Evolutionary conservation across 305 asterid genomes (phyloP).

Genomic region (Fraxinus velutina): DNA sequence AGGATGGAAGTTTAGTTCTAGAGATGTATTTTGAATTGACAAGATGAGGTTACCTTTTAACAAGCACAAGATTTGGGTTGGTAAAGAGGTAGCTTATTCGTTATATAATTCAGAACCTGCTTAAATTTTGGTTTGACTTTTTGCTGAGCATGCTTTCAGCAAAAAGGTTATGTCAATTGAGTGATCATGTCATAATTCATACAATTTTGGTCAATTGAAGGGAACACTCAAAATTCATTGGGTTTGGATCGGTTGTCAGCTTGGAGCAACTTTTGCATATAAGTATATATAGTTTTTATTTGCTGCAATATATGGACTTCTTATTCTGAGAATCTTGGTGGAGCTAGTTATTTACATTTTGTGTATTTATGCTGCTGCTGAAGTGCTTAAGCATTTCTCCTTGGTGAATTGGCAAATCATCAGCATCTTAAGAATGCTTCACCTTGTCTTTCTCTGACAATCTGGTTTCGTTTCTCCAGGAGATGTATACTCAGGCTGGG

Average conservation of each 20-base stretch:
- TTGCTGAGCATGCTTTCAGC: neutral
- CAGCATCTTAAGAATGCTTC: slow-evolving; percentile 8
- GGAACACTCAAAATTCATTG: neutral
- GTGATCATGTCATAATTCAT: neutral
- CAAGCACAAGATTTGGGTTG: neutral
- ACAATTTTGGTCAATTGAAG: neutral
- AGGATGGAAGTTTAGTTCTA: neutral
- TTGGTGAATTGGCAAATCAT: slow-evolving; percentile 1
- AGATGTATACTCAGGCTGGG: slow-evolving; percentile 82
- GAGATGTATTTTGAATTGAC: neutral
- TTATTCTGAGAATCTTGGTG: neutral
- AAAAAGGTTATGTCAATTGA: neutral
- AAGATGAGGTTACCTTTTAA: neutral
- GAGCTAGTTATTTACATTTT: neutral
- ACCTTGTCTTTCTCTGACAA: slow-evolving; percentile 15
- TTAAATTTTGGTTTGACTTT: neutral
- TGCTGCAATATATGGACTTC: neutral
- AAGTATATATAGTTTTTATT: neutral
- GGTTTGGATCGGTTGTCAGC: neutral
- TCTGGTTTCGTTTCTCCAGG: slow-evolving; percentile 42
- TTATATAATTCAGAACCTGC: neutral
- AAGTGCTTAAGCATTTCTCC: slow-evolving; percentile 7
- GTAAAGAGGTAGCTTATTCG: neutral
- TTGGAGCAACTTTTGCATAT: neutral
- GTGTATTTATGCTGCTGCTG: slow-evolving; percentile 2